phyloP scores from a whole-genome alignment of 2,329 filamentous ascomycete species.

The Cladosporium velox region DNA sequence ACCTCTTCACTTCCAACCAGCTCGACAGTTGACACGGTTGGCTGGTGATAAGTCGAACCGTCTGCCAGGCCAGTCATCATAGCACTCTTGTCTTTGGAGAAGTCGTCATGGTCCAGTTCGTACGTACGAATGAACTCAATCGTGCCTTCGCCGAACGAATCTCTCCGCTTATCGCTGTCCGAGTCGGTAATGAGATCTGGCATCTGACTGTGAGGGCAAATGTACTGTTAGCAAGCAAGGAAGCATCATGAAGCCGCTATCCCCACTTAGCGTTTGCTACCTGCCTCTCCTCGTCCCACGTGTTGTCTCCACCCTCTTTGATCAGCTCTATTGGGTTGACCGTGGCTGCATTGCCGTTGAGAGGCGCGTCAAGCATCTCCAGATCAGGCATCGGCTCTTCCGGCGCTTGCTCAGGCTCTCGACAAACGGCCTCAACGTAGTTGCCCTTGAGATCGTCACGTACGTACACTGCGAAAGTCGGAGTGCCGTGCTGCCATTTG shows the following conservation, averaged over 20 bases:
- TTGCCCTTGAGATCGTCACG: constrained; percentile 63
- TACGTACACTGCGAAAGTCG: constrained; percentile 84
- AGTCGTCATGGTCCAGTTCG: too few relatives aligned
- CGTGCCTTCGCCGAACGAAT: background rate
- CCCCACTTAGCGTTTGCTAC: constrained; percentile 10
- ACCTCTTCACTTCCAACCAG: background rate
- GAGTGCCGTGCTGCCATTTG: constrained; percentile 66
- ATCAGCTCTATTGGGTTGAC: background rate
- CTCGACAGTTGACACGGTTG: background rate
- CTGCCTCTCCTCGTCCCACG: constrained; percentile 6
- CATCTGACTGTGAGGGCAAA: background rate
- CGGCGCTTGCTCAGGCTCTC: constrained; percentile 29
- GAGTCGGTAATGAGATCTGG: background rate
- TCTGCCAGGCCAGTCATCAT: background rate
- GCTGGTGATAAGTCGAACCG: background rate
- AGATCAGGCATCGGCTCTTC: constrained; percentile 6
- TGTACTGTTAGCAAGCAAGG: background rate
- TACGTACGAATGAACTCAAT: background rate
- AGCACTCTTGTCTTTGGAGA: background rate
- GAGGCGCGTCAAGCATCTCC: constrained; percentile 9
- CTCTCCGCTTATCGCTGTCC: background rate
- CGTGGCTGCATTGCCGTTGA: background rate
- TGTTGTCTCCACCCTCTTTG: background rate
- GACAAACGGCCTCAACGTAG: constrained; percentile 52
- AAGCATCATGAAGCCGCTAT: constrained; percentile 2